phyloP scores from a whole-genome alignment of 176 grass and related monocot species.

The Tuctoria greenei region DNA sequence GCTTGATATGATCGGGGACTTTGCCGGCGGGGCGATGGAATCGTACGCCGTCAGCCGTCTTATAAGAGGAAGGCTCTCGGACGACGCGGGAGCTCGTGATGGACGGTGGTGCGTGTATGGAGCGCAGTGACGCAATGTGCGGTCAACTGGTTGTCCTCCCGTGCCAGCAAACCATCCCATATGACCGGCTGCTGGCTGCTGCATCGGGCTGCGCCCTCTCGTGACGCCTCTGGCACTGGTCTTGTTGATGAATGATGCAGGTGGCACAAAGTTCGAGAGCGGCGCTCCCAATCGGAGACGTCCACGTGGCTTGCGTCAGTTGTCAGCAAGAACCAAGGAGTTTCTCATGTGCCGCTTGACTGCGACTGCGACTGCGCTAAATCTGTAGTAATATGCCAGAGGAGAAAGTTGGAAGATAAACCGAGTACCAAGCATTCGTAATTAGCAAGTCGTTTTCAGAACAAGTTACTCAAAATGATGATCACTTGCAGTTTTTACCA shows the following conservation, averaged over 20 bases:
- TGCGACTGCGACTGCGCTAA: background rate
- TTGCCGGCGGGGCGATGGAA: background rate
- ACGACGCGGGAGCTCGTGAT: constrained; percentile 23
- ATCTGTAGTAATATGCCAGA: no score
- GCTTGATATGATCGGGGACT: background rate
- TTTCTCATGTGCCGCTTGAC: background rate
- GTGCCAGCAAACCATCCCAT: background rate
- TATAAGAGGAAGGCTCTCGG: background rate
- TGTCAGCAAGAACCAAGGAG: background rate
- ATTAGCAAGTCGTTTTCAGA: background rate
- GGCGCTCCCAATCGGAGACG: background rate
- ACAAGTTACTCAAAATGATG: background rate
- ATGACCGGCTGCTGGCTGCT: background rate
- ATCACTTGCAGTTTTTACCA: constrained; percentile 24
- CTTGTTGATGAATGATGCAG: background rate
- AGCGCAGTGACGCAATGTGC: background rate
- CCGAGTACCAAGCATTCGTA: background rate
- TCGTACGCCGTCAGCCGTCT: constrained; percentile 1
- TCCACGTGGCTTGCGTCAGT: constrained; percentile 25
- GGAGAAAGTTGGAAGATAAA: no score
- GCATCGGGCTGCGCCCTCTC: constrained; percentile 28
- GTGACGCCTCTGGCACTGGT: background rate
- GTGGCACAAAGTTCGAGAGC: constrained; percentile 17
- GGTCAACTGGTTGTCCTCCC: constrained; percentile 29
- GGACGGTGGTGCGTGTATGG: constrained; percentile 26